Evolutionary conservation across 2,329 filamentous ascomycete genomes (phyloP).

Genomic region (Fusarium sp.): DNA sequence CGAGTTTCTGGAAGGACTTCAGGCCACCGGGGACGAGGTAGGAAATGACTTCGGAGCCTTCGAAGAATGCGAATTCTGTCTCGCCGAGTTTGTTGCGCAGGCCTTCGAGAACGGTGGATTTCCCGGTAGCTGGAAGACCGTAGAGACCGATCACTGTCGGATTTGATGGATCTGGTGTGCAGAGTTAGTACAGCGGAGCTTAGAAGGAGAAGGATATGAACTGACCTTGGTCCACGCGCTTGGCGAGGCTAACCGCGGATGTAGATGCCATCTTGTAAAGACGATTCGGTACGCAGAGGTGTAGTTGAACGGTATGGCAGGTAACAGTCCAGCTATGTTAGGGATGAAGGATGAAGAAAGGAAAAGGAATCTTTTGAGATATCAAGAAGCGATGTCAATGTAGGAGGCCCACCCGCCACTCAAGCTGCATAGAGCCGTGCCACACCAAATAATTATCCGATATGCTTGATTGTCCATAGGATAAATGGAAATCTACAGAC

Average conservation of each 20-base stretch:
- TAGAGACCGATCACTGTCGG: constrained; percentile 64
- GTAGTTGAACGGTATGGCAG: accelerated
- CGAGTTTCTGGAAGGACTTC: constrained; percentile 57
- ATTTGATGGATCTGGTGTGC: accelerated
- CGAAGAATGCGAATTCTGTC: constrained; percentile 59
- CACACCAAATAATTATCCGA: neutral
- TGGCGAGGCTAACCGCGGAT: neutral
- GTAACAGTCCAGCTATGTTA: neutral
- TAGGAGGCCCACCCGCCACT: neutral
- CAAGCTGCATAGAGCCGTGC: neutral
- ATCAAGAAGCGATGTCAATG: neutral
- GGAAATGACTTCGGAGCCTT: constrained; percentile 64
- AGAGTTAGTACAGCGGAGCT: neutral
- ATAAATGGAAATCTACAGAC: accelerated
- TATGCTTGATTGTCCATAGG: accelerated
- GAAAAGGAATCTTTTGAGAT: accelerated
- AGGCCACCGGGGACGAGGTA: constrained; percentile 60
- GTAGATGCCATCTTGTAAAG: neutral
- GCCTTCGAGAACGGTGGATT: constrained; percentile 58
- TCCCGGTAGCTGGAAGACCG: constrained; percentile 66
- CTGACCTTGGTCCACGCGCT: neutral
- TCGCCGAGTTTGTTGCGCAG: constrained; percentile 52
- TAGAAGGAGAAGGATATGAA: neutral
- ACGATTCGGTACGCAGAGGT: neutral
- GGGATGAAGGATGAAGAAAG: neutral